These are phyloP conservation scores for Orychophragmus violaceus DNA, from an alignment of 345 rosid genomes.

Conservation along the genomic window DNA sequence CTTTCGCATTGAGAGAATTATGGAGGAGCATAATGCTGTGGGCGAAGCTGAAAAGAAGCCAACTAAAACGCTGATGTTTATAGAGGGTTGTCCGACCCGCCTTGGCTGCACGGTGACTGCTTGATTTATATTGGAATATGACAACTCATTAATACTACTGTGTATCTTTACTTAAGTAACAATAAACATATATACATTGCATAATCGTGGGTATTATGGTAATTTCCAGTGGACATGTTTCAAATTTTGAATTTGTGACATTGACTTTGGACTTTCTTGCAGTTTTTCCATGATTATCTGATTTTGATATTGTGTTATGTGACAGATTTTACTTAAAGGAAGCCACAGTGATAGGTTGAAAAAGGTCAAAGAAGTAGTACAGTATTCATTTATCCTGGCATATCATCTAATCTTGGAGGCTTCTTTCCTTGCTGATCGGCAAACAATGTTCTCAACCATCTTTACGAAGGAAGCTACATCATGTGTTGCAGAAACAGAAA, in stretches of 20 bases:
- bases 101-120: slow-evolving; percentile 88
- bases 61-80: slow-evolving; percentile 82
- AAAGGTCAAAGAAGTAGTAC: slow-evolving; percentile 75
- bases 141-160: background rate
- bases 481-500: slow-evolving; percentile 26
- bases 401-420: slow-evolving; percentile 91
- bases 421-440: slow-evolving; percentile 74
- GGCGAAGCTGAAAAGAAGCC: slow-evolving; percentile 73
- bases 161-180: background rate
- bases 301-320: slow-evolving; percentile 16
- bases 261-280: slow-evolving; percentile 5
- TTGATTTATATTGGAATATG: slow-evolving; percentile 1
- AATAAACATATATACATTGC: background rate
- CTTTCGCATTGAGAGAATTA: slow-evolving; percentile 70
- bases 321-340: slow-evolving; percentile 91
- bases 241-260: background rate
- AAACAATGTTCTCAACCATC: slow-evolving; percentile 73
- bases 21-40: slow-evolving; percentile 63
- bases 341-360: slow-evolving; percentile 73
- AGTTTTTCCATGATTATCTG: background rate
- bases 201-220: background rate
- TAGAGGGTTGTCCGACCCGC: slow-evolving; percentile 78
- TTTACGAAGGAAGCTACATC: slow-evolving; percentile 32
- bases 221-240: background rate
- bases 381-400: slow-evolving; percentile 58